Percentiles rank a stretch among this genome's conserved stretches.
Evolutionary conservation across 2,329 filamentous ascomycete species (phyloP).

Genomic region (Dothistroma septosporum): DNA sequence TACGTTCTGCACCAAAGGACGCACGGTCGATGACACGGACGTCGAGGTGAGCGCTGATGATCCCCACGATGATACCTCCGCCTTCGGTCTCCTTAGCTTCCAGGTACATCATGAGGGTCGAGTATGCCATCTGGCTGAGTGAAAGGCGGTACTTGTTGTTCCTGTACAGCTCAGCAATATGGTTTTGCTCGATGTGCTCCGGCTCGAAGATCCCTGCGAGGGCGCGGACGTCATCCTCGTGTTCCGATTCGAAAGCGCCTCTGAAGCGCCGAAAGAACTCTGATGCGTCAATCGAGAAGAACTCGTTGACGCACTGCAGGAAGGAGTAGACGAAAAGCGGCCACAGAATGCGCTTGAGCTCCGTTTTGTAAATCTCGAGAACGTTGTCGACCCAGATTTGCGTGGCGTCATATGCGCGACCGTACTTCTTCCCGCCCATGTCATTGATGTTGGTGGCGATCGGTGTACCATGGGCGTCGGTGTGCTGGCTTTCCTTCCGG

Average conservation of each 20-base stretch:
- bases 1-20: conserved; percentile 52
- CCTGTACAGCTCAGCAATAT: conserved; percentile 73
- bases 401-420: conserved; percentile 57
- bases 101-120: conserved; percentile 79
- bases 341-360: conserved; percentile 84
- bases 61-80: conserved; percentile 69
- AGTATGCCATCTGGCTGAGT: conserved; percentile 79
- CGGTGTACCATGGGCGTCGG: conserved; percentile 76
- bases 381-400: conserved; percentile 79
- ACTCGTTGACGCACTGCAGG: conserved; percentile 69
- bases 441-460: conserved; percentile 64
- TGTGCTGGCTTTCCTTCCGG: conserved; percentile 79
- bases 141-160: conserved; percentile 86
- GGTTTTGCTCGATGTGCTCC: conserved; percentile 72
- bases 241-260: conserved; percentile 67
- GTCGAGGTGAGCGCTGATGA: conserved; percentile 62
- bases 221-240: conserved; percentile 72
- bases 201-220: conserved; percentile 72
- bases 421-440: conserved; percentile 69
- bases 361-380: conserved; percentile 91
- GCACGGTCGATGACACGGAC: conserved; percentile 57
- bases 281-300: conserved; percentile 67
- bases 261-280: conserved; percentile 68
- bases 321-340: conserved; percentile 92
- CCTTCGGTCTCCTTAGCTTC: conserved; percentile 81